These are phyloP conservation scores for sweet orange (Citrus sinensis) DNA, from an alignment of 345 rosid genomes.

Conservation along the genomic window DVS_A1.0 CM039167.1:22332501-22333000, in stretches of 20 bases:
- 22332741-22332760: no score
- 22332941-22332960: no score
- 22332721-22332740: neutral
- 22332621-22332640: neutral
- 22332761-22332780: no score
- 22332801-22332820: neutral
- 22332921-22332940: no score
- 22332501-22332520: neutral
- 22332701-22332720: neutral
- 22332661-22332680: neutral
- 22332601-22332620: neutral
- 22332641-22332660: neutral
- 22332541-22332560: neutral
- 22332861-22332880: no score
- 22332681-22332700: neutral
- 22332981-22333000: no score
- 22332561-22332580: neutral
- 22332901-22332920: no score
- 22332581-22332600: neutral
- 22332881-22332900: no score
- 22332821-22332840: no score
- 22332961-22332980: no score
- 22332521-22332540: neutral
- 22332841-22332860: no score
- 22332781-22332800: neutral